Evolutionary conservation across 495 filamentous ascomycete species (phyloP), one percentile per base, ranked within the genome.

Genomic region (Penicillium turbatum): DNA sequence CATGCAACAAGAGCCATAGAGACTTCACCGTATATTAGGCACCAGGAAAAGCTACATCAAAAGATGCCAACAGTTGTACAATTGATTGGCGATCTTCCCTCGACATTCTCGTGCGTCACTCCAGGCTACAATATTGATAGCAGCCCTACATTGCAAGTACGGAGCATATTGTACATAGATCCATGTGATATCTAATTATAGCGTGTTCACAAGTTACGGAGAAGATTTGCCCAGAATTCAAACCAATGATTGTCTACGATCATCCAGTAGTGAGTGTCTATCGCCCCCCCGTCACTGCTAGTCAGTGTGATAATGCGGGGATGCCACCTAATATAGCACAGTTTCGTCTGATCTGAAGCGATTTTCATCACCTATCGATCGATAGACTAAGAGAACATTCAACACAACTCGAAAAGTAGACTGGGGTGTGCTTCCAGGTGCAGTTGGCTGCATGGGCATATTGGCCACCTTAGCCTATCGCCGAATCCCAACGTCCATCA

Each of bases 241-340:
- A 13, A 17, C 43, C 43, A 46, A 46, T 46, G 5, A 46, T 6
- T 3, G 5, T 6, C 19, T 6, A 5, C 21, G 17, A 13, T 6
- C 9, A 24, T 40, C 10, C 38, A 24, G 17, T 40, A 26, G 19
- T 16, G 35, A 37, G 30, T 37, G 35, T n/a, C 7, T 16, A 24
- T 46, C 19, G 13, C 4, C 21, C 21, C 21, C 21, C n/a, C n/a
- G 21, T n/a, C 30, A 24, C 30, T 42, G 26, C 29, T 43, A 26
- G 29, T 43, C 49, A 41, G 29, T 42, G 49, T 51, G 49, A 51
- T 26, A 17, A 32, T 35, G 49, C 49, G 49, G 38, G 38, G 19
- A 43, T 42, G 16, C 12, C 34, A 38, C 21, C 12, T 13, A 44
- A 17, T 44, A 31, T 29, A 30, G 27, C n/a, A 29, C 8, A 27